Conservation (phyloP, 805 yeast genomes). For the Maudiozyma turicensis region DNA sequence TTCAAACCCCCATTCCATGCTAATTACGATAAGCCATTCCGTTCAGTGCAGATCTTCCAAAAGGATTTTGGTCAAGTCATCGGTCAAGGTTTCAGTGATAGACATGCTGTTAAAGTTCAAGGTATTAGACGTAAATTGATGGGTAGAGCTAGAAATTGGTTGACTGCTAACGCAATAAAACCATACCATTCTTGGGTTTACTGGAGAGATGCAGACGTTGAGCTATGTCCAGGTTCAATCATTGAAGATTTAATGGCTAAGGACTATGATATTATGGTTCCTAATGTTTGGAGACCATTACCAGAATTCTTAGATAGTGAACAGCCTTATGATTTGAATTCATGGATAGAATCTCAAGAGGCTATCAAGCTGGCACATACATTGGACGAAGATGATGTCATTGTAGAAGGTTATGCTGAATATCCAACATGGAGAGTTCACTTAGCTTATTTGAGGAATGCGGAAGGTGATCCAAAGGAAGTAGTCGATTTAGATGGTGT, state of each 20-base stretch:
- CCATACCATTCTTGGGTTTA: conserved; percentile 88
- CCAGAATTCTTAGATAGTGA: conserved; percentile 75
- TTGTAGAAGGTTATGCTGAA: conserved; percentile 82
- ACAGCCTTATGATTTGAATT: conserved; percentile 92
- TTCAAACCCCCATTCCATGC: conserved; percentile 59
- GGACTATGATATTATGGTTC: conserved; percentile 64
- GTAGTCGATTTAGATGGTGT: conserved; percentile 72
- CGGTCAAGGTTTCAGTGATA: conserved; percentile 76
- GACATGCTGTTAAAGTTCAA: conserved; percentile 80
- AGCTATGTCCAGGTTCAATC: conserved; percentile 69
- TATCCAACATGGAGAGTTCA: conserved; percentile 82
- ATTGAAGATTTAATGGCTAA: conserved; percentile 64
- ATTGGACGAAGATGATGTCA: conserved; percentile 71
- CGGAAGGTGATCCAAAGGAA: conserved; percentile 51
- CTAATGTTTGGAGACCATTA: conserved; percentile 94
- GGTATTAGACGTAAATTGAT: conserved; percentile 74
- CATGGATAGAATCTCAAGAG: conserved; percentile 86
- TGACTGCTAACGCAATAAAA: conserved; percentile 59
- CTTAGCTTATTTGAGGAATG: conserved; percentile 59
- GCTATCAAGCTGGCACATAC: conserved; percentile 58
- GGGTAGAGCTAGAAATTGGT: conserved; percentile 86
- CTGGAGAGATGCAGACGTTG: conserved; percentile 85
- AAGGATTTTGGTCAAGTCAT: conserved; percentile 77
- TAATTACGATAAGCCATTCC: conserved; percentile 57
- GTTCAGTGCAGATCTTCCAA: conserved; percentile 69